Base-by-base conservation (phyloP, 129 eudicot species). In the Glebionis coronaria region DNA sequence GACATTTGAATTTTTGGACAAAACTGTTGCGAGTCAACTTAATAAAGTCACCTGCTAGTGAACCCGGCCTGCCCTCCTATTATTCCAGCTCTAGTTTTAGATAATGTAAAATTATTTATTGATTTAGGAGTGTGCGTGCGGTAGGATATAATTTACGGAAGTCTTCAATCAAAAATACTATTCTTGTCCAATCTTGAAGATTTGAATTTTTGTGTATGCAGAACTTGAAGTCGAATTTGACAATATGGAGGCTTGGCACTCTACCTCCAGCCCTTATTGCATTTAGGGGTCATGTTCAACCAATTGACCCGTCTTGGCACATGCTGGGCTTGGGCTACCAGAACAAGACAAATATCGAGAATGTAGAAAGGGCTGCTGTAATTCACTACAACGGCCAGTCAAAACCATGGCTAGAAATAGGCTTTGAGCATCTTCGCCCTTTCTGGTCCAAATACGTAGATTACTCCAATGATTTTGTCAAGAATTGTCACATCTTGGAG, bases 381-480 rank as follows among this genome's bases (percentile, higher is more conserved):
- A 93, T 93, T 69, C 99, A 93, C 80, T 93, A 93, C 86, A 93
- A 93, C 29, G 99, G 99, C 55, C 99, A 93, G 72, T 87, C 97
- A 53, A 93, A 93, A 78, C 99, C 97, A 5, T 93, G 99, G 99
- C 79, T 93, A 27, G 92, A 90, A 59, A 86, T 93, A 63, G 99
- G 97, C 15, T 93, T 93, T 61, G 97, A 82, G 76, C 97, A 93
- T 84, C 95, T 93, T 61, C 85, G 99, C 52, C 97, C 99, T 40
- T 93, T 82, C 73, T 93, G 99, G 99, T 84, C 95, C 65, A 93
- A 89, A 71, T 82, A 86, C 63, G 82, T 89, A 40, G 89, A 93
- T 75, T 82, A 89, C 83, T 93, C 95, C 46, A 93, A 83, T 63
- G 97, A 86, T 50, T 93, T 93, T 31, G 65, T 93, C 35, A 82